Evolutionary conservation across 495 filamentous ascomycete genomes (phyloP), one percentile per base, ranked within the genome.

Genomic region (Podospora pseudopauciseta): DNA sequence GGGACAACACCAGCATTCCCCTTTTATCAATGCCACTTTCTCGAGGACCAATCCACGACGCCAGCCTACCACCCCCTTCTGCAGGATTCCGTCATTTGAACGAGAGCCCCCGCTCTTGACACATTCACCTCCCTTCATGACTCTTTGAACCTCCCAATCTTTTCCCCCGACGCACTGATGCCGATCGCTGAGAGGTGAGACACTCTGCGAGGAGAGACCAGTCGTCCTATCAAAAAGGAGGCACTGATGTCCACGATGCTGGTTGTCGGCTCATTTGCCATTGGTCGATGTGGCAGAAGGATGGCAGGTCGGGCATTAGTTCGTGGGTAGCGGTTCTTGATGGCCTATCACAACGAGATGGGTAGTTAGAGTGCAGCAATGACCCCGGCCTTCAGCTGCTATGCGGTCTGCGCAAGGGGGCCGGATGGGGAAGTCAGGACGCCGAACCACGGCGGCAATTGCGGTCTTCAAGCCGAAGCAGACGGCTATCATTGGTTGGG

Each of bases 381-480:
- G 9, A 28, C 34, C 39, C 62, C 19, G 57, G 60, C 44, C 34
- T 68, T 71, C 67, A 68, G 67, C 70, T 71, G 66, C 44, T 20
- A 26, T 66, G 61, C 53, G 60, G 58, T 49, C n/a, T 16, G 39
- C 68, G 70, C 70, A 69, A 65, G 66, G 70, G 32, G 30, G 26
- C 30, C 58, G 26, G 20, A 54, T 18, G 54, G 20, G 67, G 67
- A 58, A 49, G 62, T 60, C 63, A 30, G n/a, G 19, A 30, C 16
- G 19, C 23, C 27, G 18, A 19, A 23, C 30, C 19, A 7, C 26
- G 23, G 39, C 67, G 63, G 63, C 26, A 69, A 59, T 39, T 57
- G 39, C 67, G 67, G 67, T 44, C 23, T 34, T 58, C 27, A 30
- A 16, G 53, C 9, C 23, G 6, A 30, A 20, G 55, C 55, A 18